Percentiles rank a stretch among this genome's conserved stretches.
Conservation (phyloP, 2,329 filamentous ascomycete genomes). For the Drechslerella stenobrocha region DNA sequence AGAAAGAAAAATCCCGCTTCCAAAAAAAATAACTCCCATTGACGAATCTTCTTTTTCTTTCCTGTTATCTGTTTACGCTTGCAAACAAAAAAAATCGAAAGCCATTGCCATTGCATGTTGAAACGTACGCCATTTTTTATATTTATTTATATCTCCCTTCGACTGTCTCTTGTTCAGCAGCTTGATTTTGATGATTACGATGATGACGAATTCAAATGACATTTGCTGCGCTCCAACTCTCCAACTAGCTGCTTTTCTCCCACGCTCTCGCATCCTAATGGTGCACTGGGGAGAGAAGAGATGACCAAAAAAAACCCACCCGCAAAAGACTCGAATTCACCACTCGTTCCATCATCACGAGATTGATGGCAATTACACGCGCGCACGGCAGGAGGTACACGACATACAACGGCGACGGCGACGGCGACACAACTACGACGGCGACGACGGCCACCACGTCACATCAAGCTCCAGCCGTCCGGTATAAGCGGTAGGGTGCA, state of each 20-base stretch:
- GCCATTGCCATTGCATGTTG: conserved; percentile 8
- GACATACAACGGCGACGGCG: too few species aligned
- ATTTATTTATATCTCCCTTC: neutral
- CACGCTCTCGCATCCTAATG: neutral
- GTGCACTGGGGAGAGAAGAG: neutral
- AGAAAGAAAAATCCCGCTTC: neutral
- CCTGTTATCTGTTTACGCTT: conserved; percentile 9
- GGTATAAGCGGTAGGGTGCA: too few species aligned
- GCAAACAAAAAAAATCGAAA: conserved; percentile 1
- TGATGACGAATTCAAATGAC: conserved; percentile 10
- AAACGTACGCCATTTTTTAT: neutral
- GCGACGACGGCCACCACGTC: neutral
- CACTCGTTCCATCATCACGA: neutral
- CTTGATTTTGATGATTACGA: conserved; percentile 8
- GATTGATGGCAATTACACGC: neutral
- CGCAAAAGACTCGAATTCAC: neutral
- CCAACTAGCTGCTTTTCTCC: neutral
- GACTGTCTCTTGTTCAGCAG: neutral
- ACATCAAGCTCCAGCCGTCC: too few species aligned
- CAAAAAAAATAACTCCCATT: neutral
- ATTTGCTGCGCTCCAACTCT: conserved; percentile 5
- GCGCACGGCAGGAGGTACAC: too few species aligned
- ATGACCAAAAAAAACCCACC: neutral
- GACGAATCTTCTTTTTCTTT: conserved; percentile 1
- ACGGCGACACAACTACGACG: neutral